These are phyloP conservation scores for Penicillium sp. DNA, from an alignment of 2,329 filamentous ascomycete species.

Conservation along the genomic window DNA sequence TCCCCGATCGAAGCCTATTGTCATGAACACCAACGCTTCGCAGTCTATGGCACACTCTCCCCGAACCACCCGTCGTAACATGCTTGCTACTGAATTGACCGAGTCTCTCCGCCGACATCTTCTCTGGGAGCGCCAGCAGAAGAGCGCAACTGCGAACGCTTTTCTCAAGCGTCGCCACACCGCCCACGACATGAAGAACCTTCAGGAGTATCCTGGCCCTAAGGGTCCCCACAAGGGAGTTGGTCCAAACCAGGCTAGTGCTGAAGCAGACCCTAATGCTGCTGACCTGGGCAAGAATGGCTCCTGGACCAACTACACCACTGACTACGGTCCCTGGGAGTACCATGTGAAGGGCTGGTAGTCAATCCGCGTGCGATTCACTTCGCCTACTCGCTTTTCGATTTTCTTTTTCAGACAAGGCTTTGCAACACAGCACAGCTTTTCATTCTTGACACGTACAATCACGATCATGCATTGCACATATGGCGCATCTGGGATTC, in stretches of 20 bases:
- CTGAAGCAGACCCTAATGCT: conserved; percentile 16
- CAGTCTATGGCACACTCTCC: conserved; percentile 81
- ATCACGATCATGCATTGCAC: conserved; percentile 41
- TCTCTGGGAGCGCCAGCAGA: conserved; percentile 92
- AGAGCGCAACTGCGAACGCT: conserved; percentile 82
- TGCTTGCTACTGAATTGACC: conserved; percentile 91
- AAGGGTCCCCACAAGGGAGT: conserved; percentile 51
- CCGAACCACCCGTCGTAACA: conserved; percentile 86
- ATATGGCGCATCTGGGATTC: conserved; percentile 33
- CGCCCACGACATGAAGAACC: conserved; percentile 83
- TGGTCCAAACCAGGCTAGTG: conserved; percentile 18
- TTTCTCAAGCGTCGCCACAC: conserved; percentile 88
- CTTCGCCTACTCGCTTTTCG: neutral
- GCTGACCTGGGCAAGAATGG: conserved; percentile 60
- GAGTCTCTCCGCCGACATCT: conserved; percentile 89
- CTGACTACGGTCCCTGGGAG: conserved; percentile 75
- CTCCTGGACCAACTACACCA: conserved; percentile 77
- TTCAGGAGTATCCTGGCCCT: conserved; percentile 73
- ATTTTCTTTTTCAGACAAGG: conserved; percentile 1
- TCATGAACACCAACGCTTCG: conserved; percentile 64
- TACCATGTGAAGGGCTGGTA: conserved; percentile 88
- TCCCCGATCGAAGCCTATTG: conserved; percentile 77
- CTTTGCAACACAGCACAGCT: conserved; percentile 12
- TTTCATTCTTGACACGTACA: conserved; percentile 29
- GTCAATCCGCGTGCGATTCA: neutral